Conservation (phyloP, 2,329 filamentous ascomycete genomes). For the Verticillium nubilum region DNA sequence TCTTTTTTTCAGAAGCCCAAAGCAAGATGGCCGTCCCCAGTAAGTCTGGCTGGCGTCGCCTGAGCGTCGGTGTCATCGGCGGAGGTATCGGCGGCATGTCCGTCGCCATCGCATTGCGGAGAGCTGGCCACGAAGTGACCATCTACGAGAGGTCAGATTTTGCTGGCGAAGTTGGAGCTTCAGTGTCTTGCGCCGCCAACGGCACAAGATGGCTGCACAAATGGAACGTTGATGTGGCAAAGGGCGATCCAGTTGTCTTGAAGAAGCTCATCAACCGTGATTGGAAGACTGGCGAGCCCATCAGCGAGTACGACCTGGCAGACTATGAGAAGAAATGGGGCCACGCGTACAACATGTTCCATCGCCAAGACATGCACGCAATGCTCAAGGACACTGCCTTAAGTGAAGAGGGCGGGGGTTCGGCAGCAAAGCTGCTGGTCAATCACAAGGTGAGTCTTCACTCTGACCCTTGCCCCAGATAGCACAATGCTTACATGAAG, state of each 20-base stretch:
- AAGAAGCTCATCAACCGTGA: constrained; percentile 63
- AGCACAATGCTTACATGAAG: neutral
- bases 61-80: constrained; percentile 38
- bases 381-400: constrained; percentile 59
- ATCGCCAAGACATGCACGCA: constrained; percentile 61
- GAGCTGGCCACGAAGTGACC: constrained; percentile 43
- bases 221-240: constrained; percentile 59
- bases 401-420: constrained; percentile 45
- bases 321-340: constrained; percentile 64
- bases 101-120: constrained; percentile 38
- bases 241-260: constrained; percentile 61
- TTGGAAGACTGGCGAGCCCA: constrained; percentile 63
- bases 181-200: constrained; percentile 64
- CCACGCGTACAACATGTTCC: constrained; percentile 64
- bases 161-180: constrained; percentile 62
- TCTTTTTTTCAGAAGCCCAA: too few relatives aligned
- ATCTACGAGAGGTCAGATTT: constrained; percentile 64
- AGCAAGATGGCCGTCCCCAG: constrained; percentile 18
- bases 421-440: constrained; percentile 46
- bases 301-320: constrained; percentile 56
- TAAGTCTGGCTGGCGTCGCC: constrained; percentile 32
- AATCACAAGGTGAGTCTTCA: constrained; percentile 43
- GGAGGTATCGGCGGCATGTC: constrained; percentile 44
- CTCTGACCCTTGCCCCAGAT: neutral
- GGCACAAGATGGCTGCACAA: constrained; percentile 65